A percentile compares a stretch with the other conserved stretches of the same genome.
Conservation (phyloP, 2,329 filamentous ascomycete species). For the Colletotrichum tamarilloi region DNA sequence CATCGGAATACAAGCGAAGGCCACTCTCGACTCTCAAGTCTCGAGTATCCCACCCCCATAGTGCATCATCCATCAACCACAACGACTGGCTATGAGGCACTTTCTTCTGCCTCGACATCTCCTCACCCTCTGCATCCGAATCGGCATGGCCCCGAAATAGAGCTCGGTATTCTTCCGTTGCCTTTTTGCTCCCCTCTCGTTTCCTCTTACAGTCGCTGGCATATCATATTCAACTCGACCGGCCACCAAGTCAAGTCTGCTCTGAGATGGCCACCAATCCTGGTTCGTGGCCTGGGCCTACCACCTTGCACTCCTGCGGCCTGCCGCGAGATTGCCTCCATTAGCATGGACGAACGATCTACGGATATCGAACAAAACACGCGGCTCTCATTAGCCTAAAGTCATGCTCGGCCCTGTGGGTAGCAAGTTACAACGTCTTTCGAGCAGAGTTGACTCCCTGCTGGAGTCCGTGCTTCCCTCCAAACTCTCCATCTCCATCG, state of each 20-base stretch:
- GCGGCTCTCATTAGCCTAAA: slow-evolving; percentile 32
- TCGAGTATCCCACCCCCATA: not conserved
- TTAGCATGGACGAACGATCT: not conserved
- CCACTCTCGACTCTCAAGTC: not conserved
- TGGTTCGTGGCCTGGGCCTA: not conserved
- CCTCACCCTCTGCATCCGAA: not conserved
- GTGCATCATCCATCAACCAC: not conserved
- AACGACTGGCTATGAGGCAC: not conserved
- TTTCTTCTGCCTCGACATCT: not conserved
- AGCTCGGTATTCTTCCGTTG: slow-evolving; percentile 23
- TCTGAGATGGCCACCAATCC: not conserved
- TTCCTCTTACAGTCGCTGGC: not conserved
- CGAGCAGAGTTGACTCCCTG: slow-evolving; percentile 5
- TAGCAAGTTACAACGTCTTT: not conserved
- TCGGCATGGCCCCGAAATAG: not conserved
- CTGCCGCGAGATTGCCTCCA: not conserved
- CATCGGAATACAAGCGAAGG: not conserved
- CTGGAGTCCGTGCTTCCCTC: slow-evolving; percentile 12
- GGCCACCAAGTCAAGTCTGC: not conserved
- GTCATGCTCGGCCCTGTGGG: not conserved
- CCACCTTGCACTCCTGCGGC: not conserved
- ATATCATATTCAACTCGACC: not conserved
- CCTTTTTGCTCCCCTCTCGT: not conserved
- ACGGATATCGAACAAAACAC: not conserved
- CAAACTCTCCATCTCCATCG: not conserved